A percentile compares a stretch with the other conserved stretches of the same genome.
Conservation (phyloP, 2,329 filamentous ascomycete species). For the Aureobasidium melanogenum region DNA sequence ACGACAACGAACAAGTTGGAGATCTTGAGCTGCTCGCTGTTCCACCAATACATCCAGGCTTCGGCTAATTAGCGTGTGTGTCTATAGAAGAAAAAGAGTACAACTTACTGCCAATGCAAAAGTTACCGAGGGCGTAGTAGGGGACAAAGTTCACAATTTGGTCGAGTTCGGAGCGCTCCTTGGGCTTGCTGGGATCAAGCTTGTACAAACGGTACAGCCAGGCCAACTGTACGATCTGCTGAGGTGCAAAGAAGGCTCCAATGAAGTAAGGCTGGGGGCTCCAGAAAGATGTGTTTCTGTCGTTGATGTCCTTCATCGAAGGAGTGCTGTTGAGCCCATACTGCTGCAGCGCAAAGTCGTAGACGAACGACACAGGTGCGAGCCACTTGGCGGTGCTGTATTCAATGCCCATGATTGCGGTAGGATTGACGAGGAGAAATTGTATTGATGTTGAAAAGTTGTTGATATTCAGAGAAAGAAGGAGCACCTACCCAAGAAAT, state of each 20-base stretch:
- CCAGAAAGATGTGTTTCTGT: constrained; percentile 50
- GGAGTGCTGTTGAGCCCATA: constrained; percentile 50
- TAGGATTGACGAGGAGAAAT: background rate
- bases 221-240: constrained; percentile 49
- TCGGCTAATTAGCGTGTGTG: background rate
- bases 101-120: constrained; percentile 45
- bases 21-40: constrained; percentile 40
- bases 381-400: constrained; percentile 46
- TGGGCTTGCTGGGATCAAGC: constrained; percentile 33
- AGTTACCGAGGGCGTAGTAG: constrained; percentile 47
- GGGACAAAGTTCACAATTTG: constrained; percentile 41
- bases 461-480: background rate
- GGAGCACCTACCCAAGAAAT: background rate
- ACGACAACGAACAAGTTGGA: constrained; percentile 48
- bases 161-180: constrained; percentile 35
- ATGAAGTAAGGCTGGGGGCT: constrained; percentile 52
- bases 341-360: constrained; percentile 51
- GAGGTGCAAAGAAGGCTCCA: constrained; percentile 52
- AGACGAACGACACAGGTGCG: constrained; percentile 45
- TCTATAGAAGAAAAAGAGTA: background rate
- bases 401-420: constrained; percentile 41
- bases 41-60: constrained; percentile 57
- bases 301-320: constrained; percentile 52
- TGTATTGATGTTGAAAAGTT: background rate
- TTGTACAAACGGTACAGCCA: constrained; percentile 51